phyloP scores from a whole-genome alignment of 2,329 filamentous ascomycete species.

The Colletotrichum trifolii region DNA sequence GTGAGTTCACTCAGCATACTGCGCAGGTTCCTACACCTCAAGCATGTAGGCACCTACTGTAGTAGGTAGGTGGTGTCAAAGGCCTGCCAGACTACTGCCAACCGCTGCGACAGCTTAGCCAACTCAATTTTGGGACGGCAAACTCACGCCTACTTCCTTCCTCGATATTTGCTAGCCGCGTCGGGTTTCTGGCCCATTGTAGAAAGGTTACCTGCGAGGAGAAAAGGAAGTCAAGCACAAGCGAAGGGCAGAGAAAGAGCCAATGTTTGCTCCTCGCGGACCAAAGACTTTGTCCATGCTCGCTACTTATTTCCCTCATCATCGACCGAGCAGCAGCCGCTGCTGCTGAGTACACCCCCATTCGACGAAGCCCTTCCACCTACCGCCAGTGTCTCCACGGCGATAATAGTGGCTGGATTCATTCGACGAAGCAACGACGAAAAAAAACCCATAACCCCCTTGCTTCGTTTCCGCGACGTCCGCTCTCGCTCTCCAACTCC shows the following conservation, averaged over 20 bases:
- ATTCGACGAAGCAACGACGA: neutral
- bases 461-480: neutral
- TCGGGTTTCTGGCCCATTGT: neutral
- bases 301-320: neutral
- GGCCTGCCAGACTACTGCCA: constrained; percentile 25
- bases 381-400: constrained; percentile 18
- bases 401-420: constrained; percentile 24
- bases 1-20: too few relatives aligned
- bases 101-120: constrained; percentile 33
- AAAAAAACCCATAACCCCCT: constrained; percentile 22
- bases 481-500: neutral
- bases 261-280: neutral
- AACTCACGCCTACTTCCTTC: constrained; percentile 8
- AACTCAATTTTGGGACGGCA: constrained; percentile 34
- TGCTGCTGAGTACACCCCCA: neutral
- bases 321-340: neutral
- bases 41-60: neutral
- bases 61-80: constrained; percentile 24
- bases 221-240: constrained; percentile 4
- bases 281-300: constrained; percentile 3
- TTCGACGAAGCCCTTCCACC: constrained; percentile 1
- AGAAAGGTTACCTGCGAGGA: neutral
- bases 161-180: too few relatives aligned
- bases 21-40: too few relatives aligned
- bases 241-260: too few relatives aligned